Evolutionary conservation across 306 rosid species (phyloP).

Genomic region (Begonia loranthoides): DNA sequence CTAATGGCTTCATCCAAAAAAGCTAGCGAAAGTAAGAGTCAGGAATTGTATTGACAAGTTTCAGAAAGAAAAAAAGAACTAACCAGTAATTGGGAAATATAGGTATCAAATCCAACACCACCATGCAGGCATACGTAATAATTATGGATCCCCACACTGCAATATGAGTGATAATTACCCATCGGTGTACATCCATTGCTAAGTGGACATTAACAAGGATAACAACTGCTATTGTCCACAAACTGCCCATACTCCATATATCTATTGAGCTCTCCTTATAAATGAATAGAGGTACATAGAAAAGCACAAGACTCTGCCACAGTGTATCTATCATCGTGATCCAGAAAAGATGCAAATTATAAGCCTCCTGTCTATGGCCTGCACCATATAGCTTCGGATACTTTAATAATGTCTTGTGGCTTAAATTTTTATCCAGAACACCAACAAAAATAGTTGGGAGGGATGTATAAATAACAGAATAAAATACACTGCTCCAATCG

Average conservation of each 20-base stretch:
- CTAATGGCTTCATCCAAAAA: no score
- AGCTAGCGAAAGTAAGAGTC: no score
- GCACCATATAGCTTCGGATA: constrained; percentile 78
- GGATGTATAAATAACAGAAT: constrained; percentile 87
- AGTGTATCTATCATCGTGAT: constrained; percentile 84
- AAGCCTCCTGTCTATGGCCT: constrained; percentile 84
- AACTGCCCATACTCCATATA: constrained; percentile 90
- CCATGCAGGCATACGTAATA: constrained; percentile 76
- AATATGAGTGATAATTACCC: constrained; percentile 64
- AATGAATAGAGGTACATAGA: constrained; percentile 60
- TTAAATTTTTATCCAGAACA: constrained; percentile 78
- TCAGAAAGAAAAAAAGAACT: constrained; percentile 16
- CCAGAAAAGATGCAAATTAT: constrained; percentile 81
- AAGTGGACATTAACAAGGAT: constrained; percentile 81
- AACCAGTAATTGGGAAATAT: constrained; percentile 83
- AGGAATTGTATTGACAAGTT: no score
- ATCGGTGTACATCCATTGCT: constrained; percentile 86
- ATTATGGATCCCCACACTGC: constrained; percentile 94
- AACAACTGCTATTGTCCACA: constrained; percentile 96
- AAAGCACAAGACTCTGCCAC: constrained; percentile 97
- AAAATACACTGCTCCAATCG: constrained; percentile 97
- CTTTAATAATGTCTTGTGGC: constrained; percentile 55
- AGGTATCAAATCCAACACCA: constrained; percentile 79
- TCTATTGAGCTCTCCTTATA: constrained; percentile 79
- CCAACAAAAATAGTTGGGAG: constrained; percentile 93